Conservation (phyloP, 2,329 filamentous ascomycete genomes). For the Lecanicillium sp. region DNA sequence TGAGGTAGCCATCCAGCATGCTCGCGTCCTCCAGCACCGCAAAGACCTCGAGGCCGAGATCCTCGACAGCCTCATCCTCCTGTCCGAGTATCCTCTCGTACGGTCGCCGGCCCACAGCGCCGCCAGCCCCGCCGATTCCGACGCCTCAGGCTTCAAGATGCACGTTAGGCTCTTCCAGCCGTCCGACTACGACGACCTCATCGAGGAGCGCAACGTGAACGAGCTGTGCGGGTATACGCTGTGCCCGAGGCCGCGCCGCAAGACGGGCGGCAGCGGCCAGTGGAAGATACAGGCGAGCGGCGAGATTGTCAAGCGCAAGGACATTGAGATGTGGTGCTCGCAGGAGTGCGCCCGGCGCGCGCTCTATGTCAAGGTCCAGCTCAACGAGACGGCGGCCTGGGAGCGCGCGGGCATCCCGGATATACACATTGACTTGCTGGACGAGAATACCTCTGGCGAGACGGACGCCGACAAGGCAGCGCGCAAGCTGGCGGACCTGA, state of each 20-base stretch:
- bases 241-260: slow-evolving; percentile 58
- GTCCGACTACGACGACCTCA: slow-evolving; percentile 79
- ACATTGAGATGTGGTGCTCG: slow-evolving; percentile 83
- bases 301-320: slow-evolving; percentile 61
- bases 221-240: slow-evolving; percentile 76
- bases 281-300: slow-evolving; percentile 57
- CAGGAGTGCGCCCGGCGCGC: slow-evolving; percentile 70
- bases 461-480: slow-evolving; percentile 32
- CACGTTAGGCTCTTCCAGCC: slow-evolving; percentile 72
- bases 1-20: slow-evolving; percentile 73
- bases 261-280: slow-evolving; percentile 51
- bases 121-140: slow-evolving; percentile 44
- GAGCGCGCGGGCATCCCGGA: slow-evolving; percentile 56
- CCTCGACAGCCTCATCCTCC: slow-evolving; percentile 60
- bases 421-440: slow-evolving; percentile 53
- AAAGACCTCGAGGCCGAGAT: slow-evolving; percentile 73
- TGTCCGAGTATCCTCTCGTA: slow-evolving; percentile 52
- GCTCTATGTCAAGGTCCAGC: slow-evolving; percentile 81
- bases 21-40: slow-evolving; percentile 71
- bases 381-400: slow-evolving; percentile 80
- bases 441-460: slow-evolving; percentile 52
- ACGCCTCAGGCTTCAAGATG: slow-evolving; percentile 57
- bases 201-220: slow-evolving; percentile 82
- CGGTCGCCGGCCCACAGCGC: slow-evolving; percentile 28
- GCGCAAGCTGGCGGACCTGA: slow-evolving; percentile 31